Evolutionary conservation across 768 basidiomycete species (phyloP).

Genomic region (Kwoniella sp.): DNA sequence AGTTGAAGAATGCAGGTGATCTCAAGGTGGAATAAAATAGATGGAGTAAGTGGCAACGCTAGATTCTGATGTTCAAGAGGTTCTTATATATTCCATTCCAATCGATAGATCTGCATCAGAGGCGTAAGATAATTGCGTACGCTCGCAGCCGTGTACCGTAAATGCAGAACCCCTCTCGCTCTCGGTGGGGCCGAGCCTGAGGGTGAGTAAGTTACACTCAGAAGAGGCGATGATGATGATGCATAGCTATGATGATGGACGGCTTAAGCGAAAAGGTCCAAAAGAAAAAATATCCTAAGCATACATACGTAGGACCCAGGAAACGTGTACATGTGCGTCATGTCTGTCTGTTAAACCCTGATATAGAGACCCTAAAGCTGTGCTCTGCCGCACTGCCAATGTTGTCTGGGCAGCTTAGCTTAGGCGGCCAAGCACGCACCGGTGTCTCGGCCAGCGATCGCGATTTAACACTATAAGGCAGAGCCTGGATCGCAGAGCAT

Average conservation of each 20-base stretch:
- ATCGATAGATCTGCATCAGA: too few relatives aligned
- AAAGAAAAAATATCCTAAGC: too few relatives aligned
- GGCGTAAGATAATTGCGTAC: too few relatives aligned
- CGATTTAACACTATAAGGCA: not conserved
- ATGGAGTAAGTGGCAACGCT: not conserved
- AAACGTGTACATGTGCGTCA: not conserved
- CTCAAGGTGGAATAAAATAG: not conserved
- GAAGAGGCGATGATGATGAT: not conserved
- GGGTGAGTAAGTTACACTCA: not conserved
- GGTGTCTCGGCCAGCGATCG: constrained; percentile 1
- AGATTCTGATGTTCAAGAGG: not conserved
- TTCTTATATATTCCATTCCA: not conserved
- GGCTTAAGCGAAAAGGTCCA: not conserved
- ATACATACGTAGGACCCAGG: too few relatives aligned
- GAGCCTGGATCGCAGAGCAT: not conserved
- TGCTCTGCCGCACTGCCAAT: not conserved
- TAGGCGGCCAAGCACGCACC: not conserved
- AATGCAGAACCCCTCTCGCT: too few relatives aligned
- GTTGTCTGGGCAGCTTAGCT: too few relatives aligned
- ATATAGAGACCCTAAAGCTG: not conserved
- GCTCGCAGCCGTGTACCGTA: too few relatives aligned
- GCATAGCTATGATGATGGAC: not conserved
- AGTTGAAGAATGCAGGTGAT: too few relatives aligned
- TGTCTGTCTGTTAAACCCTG: not conserved
- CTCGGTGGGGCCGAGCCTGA: too few relatives aligned